Evolutionary conservation across 768 basidiomycete genomes (phyloP).

Genomic region (Cytidiella melzeri): DNA sequence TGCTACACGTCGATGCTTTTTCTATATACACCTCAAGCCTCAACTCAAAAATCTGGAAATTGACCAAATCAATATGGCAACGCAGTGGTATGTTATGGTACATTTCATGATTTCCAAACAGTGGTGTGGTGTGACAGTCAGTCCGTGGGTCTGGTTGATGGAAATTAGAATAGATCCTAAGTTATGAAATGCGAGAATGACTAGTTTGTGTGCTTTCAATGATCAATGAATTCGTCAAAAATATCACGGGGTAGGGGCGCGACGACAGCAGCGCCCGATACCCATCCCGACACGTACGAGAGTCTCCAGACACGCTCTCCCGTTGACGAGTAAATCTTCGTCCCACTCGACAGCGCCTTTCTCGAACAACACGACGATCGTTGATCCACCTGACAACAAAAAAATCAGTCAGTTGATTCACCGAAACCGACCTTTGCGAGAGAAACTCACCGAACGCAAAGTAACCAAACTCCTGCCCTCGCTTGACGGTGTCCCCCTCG

Average conservation of each 20-base stretch:
- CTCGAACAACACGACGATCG: constrained; percentile 87
- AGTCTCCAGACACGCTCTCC: constrained; percentile 82
- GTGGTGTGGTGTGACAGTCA: too few species aligned
- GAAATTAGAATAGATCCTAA: too few species aligned
- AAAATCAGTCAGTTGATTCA: not conserved
- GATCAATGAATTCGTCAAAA: too few species aligned
- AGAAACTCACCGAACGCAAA: constrained; percentile 80
- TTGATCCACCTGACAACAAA: constrained; percentile 86
- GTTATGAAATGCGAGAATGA: too few species aligned
- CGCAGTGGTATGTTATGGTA: too few species aligned
- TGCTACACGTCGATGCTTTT: too few species aligned
- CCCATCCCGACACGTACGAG: constrained; percentile 86
- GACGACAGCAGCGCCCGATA: constrained; percentile 44
- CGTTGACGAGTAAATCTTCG: constrained; percentile 81
- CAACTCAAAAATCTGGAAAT: too few species aligned
- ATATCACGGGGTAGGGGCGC: not conserved
- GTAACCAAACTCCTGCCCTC: constrained; percentile 89
- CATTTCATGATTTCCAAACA: too few species aligned
- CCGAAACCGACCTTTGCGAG: not conserved
- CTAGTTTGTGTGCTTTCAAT: too few species aligned
- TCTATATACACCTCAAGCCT: too few species aligned
- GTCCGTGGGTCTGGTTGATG: too few species aligned
- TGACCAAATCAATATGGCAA: too few species aligned
- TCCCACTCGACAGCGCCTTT: constrained; percentile 86
- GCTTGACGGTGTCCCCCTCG: constrained; percentile 72